These are phyloP conservation scores for Pueraria montana DNA, from an alignment of 306 rosid species.

Conservation along the genomic window DNA sequence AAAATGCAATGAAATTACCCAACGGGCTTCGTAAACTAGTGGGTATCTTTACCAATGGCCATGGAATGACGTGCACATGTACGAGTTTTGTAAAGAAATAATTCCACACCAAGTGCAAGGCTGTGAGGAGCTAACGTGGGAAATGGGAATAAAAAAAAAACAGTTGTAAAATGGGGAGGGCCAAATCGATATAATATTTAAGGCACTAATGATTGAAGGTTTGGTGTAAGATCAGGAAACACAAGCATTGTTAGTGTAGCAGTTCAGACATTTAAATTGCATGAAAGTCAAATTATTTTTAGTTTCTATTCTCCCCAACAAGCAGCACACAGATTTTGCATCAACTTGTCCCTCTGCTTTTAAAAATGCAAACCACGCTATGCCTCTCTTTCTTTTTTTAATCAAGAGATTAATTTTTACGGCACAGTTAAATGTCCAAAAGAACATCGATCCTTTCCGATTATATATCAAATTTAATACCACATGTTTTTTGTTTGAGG, in stretches of 20 bases:
- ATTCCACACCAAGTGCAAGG: conserved; percentile 18
- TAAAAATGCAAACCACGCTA: background rate
- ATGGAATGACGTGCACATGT: conserved; percentile 58
- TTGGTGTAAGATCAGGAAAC: conserved; percentile 71
- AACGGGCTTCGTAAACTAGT: background rate
- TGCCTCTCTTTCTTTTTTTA: background rate
- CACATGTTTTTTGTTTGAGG: background rate
- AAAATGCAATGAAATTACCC: background rate
- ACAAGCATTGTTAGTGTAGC: conserved; percentile 44
- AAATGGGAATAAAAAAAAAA: too few species aligned
- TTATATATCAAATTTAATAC: too few species aligned
- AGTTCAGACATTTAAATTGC: conserved; percentile 10
- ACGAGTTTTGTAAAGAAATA: background rate
- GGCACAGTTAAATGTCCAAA: background rate
- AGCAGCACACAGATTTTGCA: conserved; percentile 13
- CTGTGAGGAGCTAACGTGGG: conserved; percentile 17
- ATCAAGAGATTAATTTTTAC: background rate
- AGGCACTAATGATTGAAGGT: conserved; percentile 59
- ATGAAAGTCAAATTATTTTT: conserved; percentile 8
- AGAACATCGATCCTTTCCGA: background rate
- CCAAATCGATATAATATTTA: conserved; percentile 38
- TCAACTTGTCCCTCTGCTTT: conserved; percentile 24
- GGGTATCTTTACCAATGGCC: background rate
- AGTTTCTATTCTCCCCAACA: conserved; percentile 32
- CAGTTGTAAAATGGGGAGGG: background rate